phyloP scores from a whole-genome alignment of 108 stramenopile species.

The Seminavis robusta region DNA sequence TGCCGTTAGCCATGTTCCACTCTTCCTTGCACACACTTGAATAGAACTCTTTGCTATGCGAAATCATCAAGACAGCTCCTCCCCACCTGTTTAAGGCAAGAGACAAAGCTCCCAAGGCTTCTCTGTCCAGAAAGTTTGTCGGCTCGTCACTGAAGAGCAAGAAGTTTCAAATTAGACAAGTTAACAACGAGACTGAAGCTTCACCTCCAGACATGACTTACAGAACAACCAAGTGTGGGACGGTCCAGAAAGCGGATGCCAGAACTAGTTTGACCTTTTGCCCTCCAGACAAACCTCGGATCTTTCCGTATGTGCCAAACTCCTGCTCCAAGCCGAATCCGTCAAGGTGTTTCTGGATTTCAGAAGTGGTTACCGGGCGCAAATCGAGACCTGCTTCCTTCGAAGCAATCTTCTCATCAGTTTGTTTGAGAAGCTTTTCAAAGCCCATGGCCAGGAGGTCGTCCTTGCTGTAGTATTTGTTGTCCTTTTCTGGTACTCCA shows the following conservation, averaged over 20 bases:
- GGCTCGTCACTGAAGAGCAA: constrained; percentile 81
- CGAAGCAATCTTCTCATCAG: constrained; percentile 93
- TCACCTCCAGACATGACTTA: no score
- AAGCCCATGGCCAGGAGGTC: constrained; percentile 84
- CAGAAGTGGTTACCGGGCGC: constrained; percentile 83
- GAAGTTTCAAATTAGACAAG: neutral
- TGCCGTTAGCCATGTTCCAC: constrained; percentile 89
- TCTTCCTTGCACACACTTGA: constrained; percentile 91
- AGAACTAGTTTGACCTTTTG: constrained; percentile 99
- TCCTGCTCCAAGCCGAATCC: constrained; percentile 96
- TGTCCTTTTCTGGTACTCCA: constrained; percentile 87
- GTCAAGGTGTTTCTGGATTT: constrained; percentile 95
- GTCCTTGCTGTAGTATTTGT: constrained; percentile 84
- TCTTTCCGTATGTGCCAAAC: constrained; percentile 96
- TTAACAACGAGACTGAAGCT: no score
- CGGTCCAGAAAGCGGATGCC: constrained; percentile 98
- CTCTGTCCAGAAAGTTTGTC: constrained; percentile 98
- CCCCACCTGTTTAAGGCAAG: constrained; percentile 92
- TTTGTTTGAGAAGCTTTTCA: constrained; percentile 82
- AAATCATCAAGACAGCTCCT: constrained; percentile 98
- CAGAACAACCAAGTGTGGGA: constrained; percentile 91
- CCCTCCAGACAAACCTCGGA: constrained; percentile 93
- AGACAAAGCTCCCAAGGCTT: constrained; percentile 93
- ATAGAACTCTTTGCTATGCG: constrained; percentile 97
- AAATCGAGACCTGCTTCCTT: constrained; percentile 92